Base-by-base conservation (phyloP, 225 moss, liverwort and hornwort species). In the Neckera pumila region DNA sequence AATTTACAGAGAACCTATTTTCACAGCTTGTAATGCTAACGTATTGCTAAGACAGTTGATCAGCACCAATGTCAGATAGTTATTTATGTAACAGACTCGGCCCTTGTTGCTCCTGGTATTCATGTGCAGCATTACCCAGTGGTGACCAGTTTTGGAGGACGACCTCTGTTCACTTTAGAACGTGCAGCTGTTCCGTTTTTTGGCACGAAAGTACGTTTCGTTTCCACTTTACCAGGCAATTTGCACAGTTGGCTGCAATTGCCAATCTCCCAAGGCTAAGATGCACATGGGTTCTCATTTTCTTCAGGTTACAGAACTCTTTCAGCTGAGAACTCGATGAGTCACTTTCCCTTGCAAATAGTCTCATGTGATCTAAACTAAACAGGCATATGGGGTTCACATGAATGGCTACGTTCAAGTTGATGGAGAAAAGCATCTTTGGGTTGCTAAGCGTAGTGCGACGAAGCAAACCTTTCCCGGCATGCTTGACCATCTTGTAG, bases 401-500 rank as follows among this genome's bases (percentile, higher is more conserved):
- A 86, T 99, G 90, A 99, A 99, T 79, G 98, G 97, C 26, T 97
- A 93, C 69, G 95, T 96, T 33, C 92, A 90, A 89, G 82, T 93
- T n/a, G 90, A 92, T 90, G 97, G 96, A 87, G 94, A 93, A 75
- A 95, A 92, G 88, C 86, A 93, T 89, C 91, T 97, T 18, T 99
- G 98, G 97, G 91, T 96, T 88, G 98, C 96, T 19, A 94, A 94
- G 91, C 94, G 98, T 75, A 99, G 98, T 91, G 91, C 92, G 53
- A 90, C 93, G 20, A 97, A 96, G 76, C 95, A 91, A 90, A 99
- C 97, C 33, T 99, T 92, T 71, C 95, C 98, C 80, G 97, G 98
- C 78, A 93, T 91, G 95, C 91, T 96, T 77, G 98, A 99, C 92
- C 96, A 96, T 81, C 93, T 97, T 90, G 98, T 94, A 94, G 98